These are phyloP conservation scores for Neofusicoccum sp. DNA, from an alignment of 2,329 filamentous ascomycete species.

Conservation along the genomic window DNA sequence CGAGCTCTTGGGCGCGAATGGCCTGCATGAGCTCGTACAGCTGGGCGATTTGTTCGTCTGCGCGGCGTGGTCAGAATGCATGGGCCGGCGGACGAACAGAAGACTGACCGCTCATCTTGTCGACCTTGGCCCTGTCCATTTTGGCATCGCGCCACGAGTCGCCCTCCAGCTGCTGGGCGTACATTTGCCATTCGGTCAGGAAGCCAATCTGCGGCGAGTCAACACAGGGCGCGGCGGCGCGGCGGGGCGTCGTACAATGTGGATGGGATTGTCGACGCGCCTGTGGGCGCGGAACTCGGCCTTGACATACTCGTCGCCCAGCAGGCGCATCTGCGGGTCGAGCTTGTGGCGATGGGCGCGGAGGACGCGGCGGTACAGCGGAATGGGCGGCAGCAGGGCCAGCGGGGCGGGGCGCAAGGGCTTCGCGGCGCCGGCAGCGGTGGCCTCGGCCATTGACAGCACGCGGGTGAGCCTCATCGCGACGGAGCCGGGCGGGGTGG, in stretches of 20 bases:
- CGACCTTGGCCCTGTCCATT: conserved; percentile 77
- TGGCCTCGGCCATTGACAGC: conserved; percentile 33
- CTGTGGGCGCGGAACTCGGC: conserved; percentile 84
- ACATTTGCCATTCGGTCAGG: conserved; percentile 92
- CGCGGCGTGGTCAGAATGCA: background rate
- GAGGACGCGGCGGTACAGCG: conserved; percentile 82
- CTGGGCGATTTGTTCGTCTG: conserved; percentile 90
- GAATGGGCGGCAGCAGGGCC: conserved; percentile 81
- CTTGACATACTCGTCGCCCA: conserved; percentile 93
- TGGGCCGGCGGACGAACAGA: background rate
- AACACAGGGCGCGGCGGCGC: background rate
- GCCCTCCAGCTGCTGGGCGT: conserved; percentile 88
- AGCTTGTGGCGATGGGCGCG: conserved; percentile 81
- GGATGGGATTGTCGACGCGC: conserved; percentile 82
- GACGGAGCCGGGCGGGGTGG: background rate
- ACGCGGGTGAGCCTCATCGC: conserved; percentile 29
- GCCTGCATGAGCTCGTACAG: conserved; percentile 91
- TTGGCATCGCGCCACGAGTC: conserved; percentile 81
- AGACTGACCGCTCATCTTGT: conserved; percentile 86
- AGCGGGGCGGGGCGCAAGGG: conserved; percentile 46
- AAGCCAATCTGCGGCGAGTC: conserved; percentile 72
- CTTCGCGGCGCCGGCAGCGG: conserved; percentile 32
- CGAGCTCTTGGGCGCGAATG: conserved; percentile 58
- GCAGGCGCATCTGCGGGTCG: conserved; percentile 67
- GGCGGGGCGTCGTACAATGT: conserved; percentile 63